Evolutionary conservation across 2,329 filamentous ascomycete species (phyloP).

Genomic region (Grosmannia huntii): DNA sequence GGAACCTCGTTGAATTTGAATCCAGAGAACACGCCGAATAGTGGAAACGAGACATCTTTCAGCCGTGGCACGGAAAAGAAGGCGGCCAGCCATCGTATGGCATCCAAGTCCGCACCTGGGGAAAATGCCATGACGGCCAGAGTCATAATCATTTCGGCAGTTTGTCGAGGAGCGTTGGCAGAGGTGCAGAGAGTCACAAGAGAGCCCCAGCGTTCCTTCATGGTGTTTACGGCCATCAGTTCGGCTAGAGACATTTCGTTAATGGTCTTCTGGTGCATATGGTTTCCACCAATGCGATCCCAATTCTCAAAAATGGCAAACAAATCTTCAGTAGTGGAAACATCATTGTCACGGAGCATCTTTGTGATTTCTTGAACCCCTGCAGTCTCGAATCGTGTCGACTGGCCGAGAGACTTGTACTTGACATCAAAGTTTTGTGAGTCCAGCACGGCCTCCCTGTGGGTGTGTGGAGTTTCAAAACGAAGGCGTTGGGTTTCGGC

Average conservation of each 20-base stretch:
- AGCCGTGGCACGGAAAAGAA: conserved; percentile 29
- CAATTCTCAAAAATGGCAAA: background rate
- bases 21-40: background rate
- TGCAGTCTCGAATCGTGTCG: background rate
- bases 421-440: background rate
- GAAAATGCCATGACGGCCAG: conserved; percentile 15
- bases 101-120: conserved; percentile 13
- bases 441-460: background rate
- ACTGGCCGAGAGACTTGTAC: conserved; percentile 4
- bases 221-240: background rate
- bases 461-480: conserved; percentile 2
- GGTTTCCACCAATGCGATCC: background rate
- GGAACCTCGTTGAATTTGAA: conserved; percentile 5
- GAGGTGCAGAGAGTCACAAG: conserved; percentile 12
- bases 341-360: background rate
- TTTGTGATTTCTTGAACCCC: background rate
- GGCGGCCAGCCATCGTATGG: conserved; percentile 25
- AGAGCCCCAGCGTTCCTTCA: conserved; percentile 14
- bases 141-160: conserved; percentile 14
- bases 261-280: background rate
- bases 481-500: conserved; percentile 7
- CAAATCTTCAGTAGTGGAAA: background rate
- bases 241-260: background rate
- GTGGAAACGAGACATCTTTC: conserved; percentile 21
- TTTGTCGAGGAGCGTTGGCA: background rate